These are phyloP conservation scores for Carpinus viminea DNA, from an alignment of 306 rosid genomes.

Conservation along the genomic window DNA sequence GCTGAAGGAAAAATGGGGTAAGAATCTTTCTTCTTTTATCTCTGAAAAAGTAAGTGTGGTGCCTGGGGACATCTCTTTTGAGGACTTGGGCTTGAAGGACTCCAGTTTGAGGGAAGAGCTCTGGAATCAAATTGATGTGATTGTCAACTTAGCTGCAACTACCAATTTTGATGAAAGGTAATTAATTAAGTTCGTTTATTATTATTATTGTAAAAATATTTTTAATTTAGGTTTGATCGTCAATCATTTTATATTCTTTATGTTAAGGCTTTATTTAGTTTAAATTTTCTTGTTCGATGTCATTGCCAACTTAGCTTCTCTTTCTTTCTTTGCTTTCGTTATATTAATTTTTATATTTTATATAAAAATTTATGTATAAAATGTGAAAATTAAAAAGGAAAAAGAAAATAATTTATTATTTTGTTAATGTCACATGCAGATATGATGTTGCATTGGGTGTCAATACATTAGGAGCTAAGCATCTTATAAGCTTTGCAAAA, in stretches of 20 bases:
- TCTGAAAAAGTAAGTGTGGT: conserved; percentile 59
- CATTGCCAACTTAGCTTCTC: no score
- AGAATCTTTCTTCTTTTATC: conserved; percentile 37
- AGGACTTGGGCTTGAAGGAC: conserved; percentile 58
- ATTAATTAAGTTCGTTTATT: no score
- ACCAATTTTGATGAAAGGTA: conserved; percentile 85
- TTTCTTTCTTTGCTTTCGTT: no score
- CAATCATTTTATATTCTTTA: no score
- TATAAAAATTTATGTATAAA: no score
- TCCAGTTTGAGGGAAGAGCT: conserved; percentile 46
- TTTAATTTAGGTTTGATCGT: no score
- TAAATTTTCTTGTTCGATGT: no score
- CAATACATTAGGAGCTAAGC: conserved; percentile 66
- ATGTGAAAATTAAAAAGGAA: neutral
- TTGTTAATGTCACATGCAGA: conserved; percentile 26
- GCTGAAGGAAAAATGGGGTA: conserved; percentile 58
- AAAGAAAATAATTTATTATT: neutral
- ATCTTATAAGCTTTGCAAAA: conserved; percentile 65
- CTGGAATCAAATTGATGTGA: conserved; percentile 44
- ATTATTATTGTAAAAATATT: no score
- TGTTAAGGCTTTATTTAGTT: no score
- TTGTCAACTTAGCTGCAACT: conserved; percentile 75
- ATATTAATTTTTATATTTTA: no score
- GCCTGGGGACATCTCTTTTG: conserved; percentile 56
- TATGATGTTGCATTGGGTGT: conserved; percentile 62